Evolutionary conservation across 306 rosid genomes (phyloP).

Genomic region (Castanea crenata): DNA sequence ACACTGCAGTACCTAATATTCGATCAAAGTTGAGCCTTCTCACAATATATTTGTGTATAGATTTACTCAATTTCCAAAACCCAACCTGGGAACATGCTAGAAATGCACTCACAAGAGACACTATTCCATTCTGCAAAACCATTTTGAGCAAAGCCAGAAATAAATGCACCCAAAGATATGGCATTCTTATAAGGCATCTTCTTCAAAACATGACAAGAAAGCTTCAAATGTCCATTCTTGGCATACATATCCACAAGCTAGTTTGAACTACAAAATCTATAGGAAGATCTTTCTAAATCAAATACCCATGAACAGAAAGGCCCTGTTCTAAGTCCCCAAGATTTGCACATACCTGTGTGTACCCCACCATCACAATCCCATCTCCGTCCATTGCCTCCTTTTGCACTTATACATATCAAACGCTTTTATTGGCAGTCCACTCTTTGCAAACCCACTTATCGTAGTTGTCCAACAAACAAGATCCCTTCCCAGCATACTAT

Average conservation of each 20-base stretch:
- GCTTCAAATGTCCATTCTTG: constrained; percentile 28
- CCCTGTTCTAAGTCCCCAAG: constrained; percentile 31
- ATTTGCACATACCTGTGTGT: constrained; percentile 41
- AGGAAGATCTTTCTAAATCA: constrained; percentile 27
- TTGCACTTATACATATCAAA: constrained; percentile 28
- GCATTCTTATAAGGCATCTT: constrained; percentile 36
- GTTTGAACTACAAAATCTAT: constrained; percentile 42
- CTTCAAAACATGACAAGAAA: constrained; percentile 25
- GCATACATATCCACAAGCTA: constrained; percentile 41
- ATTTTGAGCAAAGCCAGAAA: constrained; percentile 46
- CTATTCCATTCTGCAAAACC: constrained; percentile 32
- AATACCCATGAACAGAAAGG: constrained; percentile 31
- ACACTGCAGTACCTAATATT: constrained; percentile 40
- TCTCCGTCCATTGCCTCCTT: constrained; percentile 35
- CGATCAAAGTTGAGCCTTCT: constrained; percentile 26
- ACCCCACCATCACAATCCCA: constrained; percentile 40
- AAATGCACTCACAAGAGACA: constrained; percentile 35
- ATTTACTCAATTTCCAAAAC: constrained; percentile 32
- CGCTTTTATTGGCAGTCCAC: constrained; percentile 40
- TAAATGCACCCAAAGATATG: constrained; percentile 45
- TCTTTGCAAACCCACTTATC: constrained; percentile 36
- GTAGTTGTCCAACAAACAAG: constrained; percentile 47
- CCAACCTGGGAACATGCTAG: constrained; percentile 41
- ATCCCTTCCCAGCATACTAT: constrained; percentile 38
- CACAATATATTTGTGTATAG: constrained; percentile 34